Conservation (phyloP, 1,139 yeast genomes). For the Candida pseudoviswanathii region DNA sequence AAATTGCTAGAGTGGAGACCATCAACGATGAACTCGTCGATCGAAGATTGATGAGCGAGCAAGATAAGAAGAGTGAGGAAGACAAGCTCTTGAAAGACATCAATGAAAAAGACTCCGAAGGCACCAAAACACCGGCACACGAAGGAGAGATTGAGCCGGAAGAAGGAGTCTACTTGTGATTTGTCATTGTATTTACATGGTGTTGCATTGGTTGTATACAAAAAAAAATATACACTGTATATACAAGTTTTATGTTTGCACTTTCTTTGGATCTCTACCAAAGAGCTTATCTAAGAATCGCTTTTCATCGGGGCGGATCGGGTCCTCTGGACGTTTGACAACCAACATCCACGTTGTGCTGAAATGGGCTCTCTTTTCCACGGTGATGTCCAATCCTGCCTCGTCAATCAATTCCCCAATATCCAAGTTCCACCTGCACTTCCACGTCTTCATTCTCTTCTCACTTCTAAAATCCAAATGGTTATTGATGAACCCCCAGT, state of each 20-base stretch:
- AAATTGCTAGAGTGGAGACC: conserved; percentile 24
- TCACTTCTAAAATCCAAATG: conserved; percentile 84
- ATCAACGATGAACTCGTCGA: conserved; percentile 27
- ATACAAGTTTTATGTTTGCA: conserved; percentile 14
- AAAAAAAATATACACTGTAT: conserved; percentile 1
- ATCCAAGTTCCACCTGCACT: conserved; percentile 96
- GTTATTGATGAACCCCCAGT: conserved; percentile 74
- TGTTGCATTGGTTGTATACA: too few species aligned
- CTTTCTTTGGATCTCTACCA: conserved; percentile 27
- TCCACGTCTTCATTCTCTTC: conserved; percentile 88
- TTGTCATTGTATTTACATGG: conserved; percentile 9
- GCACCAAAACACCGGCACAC: conserved; percentile 3
- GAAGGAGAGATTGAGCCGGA: conserved; percentile 7
- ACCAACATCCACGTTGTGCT: conserved; percentile 94
- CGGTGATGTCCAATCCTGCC: conserved; percentile 82
- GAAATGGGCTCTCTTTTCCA: conserved; percentile 77
- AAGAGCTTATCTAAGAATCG: conserved; percentile 46
- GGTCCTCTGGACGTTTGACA: conserved; percentile 72
- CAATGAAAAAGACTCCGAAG: conserved; percentile 9
- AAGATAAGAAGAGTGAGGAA: conserved; percentile 13
- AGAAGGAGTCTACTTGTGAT: conserved; percentile 18
- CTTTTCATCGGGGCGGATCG: conserved; percentile 43
- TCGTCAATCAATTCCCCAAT: conserved; percentile 82
- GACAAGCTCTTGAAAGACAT: conserved; percentile 10
- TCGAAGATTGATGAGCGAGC: conserved; percentile 26